Evolutionary conservation across 306 rosid genomes (phyloP).

Genomic region (Hippophae tibetana): DNA sequence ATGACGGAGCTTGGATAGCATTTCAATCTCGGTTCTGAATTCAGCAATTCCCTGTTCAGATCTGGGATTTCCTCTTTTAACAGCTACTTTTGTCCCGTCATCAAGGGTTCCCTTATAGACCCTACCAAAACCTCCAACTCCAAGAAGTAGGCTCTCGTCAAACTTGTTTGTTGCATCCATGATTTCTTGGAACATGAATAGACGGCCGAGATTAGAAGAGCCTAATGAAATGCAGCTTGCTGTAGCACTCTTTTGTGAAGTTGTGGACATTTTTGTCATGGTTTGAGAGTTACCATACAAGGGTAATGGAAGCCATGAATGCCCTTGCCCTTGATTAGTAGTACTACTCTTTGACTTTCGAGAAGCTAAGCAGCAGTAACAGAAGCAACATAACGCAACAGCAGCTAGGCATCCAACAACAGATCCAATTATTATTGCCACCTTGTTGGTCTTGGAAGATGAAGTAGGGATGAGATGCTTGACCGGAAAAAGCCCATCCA

Average conservation of each 20-base stretch:
- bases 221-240: slow-evolving; percentile 81
- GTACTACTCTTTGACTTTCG: slow-evolving; percentile 35
- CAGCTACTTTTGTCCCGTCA: slow-evolving; percentile 79
- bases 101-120: slow-evolving; percentile 86
- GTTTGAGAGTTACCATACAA: slow-evolving; percentile 82
- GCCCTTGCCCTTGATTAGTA: slow-evolving; percentile 22
- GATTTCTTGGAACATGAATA: slow-evolving; percentile 80
- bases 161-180: slow-evolving; percentile 82
- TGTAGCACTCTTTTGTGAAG: slow-evolving; percentile 81
- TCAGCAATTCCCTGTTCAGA: slow-evolving; percentile 95
- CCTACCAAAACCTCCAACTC: slow-evolving; percentile 93
- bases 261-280: slow-evolving; percentile 71
- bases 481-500: slow-evolving; percentile 55
- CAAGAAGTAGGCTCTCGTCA: slow-evolving; percentile 73
- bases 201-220: slow-evolving; percentile 65
- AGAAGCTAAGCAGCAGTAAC: slow-evolving; percentile 37
- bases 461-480: slow-evolving; percentile 47
- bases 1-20: slow-evolving; percentile 95
- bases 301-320: slow-evolving; percentile 80
- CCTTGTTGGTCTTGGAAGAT: slow-evolving; percentile 30
- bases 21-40: slow-evolving; percentile 89
- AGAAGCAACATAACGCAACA: slow-evolving; percentile 40
- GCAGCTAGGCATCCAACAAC: slow-evolving; percentile 36
- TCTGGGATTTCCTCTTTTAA: slow-evolving; percentile 86
- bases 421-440: slow-evolving; percentile 39